Evolutionary conservation across 1,284 basidiomycete species (phyloP).

Genomic region (Coniferiporia sulphurascens): DNA sequence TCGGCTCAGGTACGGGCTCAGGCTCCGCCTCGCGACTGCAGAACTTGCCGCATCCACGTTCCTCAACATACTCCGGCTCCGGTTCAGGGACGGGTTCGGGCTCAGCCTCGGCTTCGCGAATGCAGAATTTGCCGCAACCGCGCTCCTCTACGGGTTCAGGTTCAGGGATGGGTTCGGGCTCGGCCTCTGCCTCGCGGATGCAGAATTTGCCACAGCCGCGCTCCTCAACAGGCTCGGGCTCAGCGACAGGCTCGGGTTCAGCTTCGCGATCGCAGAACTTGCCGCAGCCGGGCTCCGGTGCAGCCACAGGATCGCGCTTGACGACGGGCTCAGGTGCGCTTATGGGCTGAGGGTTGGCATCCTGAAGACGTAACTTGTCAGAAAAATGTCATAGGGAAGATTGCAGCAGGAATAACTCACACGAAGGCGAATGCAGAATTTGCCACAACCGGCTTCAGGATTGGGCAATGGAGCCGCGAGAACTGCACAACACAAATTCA

Average conservation of each 20-base stretch:
- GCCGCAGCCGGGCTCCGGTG: background rate
- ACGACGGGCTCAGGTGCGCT: background rate
- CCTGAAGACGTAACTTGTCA: background rate
- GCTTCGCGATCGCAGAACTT: background rate
- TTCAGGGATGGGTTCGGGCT: constrained; percentile 13
- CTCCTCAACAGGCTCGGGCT: constrained; percentile 7
- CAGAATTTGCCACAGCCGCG: constrained; percentile 3
- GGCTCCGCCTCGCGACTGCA: background rate
- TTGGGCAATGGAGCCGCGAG: constrained; percentile 5
- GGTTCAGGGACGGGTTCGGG: background rate
- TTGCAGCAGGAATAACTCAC: background rate
- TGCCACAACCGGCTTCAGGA: background rate
- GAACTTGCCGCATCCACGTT: background rate
- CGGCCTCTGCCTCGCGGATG: constrained; percentile 2
- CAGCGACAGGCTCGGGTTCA: constrained; percentile 8
- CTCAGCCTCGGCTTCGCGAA: background rate
- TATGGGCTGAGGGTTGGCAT: background rate
- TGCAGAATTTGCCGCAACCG: constrained; percentile 3
- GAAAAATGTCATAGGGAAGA: background rate
- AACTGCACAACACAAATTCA: background rate
- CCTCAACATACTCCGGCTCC: background rate
- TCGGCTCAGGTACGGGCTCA: background rate
- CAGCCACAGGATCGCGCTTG: background rate
- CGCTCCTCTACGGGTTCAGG: constrained; percentile 7
- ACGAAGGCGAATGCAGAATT: background rate